Percentiles rank a stretch among this genome's conserved stretches.
These are phyloP conservation scores for Populus pruinosa DNA, from an alignment of 345 rosid species.

Conservation along the genomic window DNA sequence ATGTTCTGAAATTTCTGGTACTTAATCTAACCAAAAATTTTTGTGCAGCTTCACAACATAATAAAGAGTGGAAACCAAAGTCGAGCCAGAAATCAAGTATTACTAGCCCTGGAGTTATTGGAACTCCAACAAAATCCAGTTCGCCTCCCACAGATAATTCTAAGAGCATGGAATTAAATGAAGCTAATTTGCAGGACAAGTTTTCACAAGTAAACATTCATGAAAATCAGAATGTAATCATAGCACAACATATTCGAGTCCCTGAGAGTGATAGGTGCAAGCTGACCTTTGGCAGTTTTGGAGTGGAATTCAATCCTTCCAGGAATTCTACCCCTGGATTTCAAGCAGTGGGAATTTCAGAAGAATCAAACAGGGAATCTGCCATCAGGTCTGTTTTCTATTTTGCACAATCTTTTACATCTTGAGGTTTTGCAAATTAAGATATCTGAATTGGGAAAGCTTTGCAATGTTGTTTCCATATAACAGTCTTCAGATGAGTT, in stretches of 20 bases:
- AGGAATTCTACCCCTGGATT: conserved; percentile 34
- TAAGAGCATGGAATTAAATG: conserved; percentile 47
- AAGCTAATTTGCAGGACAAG: conserved; percentile 50
- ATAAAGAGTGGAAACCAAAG: conserved; percentile 90
- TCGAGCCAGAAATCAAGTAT: conserved; percentile 51
- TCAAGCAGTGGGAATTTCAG: conserved; percentile 33
- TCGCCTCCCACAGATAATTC: conserved; percentile 40
- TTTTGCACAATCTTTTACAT: conserved; percentile 1
- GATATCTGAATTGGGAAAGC: neutral
- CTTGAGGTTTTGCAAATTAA: neutral
- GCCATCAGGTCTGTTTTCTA: conserved; percentile 49
- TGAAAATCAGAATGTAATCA: conserved; percentile 72
- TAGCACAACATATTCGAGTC: conserved; percentile 79
- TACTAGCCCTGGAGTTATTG: conserved; percentile 56
- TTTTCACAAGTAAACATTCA: conserved; percentile 37
- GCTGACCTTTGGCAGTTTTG: conserved; percentile 88
- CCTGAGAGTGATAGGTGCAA: conserved; percentile 68
- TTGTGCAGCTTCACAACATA: conserved; percentile 56
- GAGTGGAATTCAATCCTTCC: conserved; percentile 51
- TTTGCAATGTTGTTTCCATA: neutral
- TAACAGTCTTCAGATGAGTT: neutral
- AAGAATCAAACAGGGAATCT: conserved; percentile 48
- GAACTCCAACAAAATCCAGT: conserved; percentile 53
- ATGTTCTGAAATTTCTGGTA: neutral
- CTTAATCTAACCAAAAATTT: conserved; percentile 1